Evolutionary conservation across 352 stramenopile genomes (phyloP), one percentile per base, ranked within the genome.

Genomic region (Pythium brassicae): DNA sequence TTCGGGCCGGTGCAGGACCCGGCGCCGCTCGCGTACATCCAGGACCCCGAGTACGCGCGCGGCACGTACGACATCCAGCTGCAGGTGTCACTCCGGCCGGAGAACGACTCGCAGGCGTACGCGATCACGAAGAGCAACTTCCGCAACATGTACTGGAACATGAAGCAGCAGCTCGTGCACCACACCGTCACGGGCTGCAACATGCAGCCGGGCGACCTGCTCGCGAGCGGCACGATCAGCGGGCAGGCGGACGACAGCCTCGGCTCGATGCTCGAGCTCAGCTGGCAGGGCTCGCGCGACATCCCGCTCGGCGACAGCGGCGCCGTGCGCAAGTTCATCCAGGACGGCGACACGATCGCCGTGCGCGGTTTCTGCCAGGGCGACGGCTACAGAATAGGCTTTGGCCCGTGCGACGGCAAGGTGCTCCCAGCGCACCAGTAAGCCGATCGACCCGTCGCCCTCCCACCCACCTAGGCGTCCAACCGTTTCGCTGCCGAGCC

Each of bases 121-220:
- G 61, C 69, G 50, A 82, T 98, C 69, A 97, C 83, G 46, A 83
- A 76, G 45, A 98, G 90, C 68, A 99, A 98, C 85, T 95, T 98
- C 58, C 82, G 74, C 53, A 89, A 98, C 78, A 87, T 98, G 76
- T 98, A 99, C 76, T 99, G 96, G 96, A 98, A 96, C 65, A 96
- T 96, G 59, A 95, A 97, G 69, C 96, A 99, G 75, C 90, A 97
- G 72, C 74, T 99, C 54, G 93, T 97, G 47, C 96, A 99, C 74
- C 96, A 99, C 80, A 97, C 92, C 19, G 86, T 98, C 26, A 98
- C 94, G 34, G 96, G 96, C n/a, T 98, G 94, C 78, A 93, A 97
- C 59, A 98, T 99, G 90, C 83, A 91, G 54, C 77, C 94, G 23
- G 96, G 96, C 22, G 96, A 99, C 66, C 69, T 98, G 50, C 68